Percentiles rank a stretch among this genome's conserved stretches.
Conservation (phyloP, 441 rosid genomes). For the Gossypium trilobum region DNA sequence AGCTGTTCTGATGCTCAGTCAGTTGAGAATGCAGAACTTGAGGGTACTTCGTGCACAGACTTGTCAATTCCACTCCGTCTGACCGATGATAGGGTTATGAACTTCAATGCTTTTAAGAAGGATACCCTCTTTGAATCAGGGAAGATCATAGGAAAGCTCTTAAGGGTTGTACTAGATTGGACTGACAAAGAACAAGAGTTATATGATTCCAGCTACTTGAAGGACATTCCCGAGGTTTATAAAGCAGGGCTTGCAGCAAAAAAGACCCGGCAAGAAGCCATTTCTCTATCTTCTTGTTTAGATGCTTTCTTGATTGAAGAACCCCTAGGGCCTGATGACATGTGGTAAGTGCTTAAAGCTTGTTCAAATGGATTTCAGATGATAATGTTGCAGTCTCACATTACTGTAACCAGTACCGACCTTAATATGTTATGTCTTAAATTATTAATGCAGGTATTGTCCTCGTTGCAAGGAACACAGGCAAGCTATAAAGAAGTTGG, state of each 20-base stretch:
- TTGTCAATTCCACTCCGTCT: slow-evolving; percentile 34
- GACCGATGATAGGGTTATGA: slow-evolving; percentile 29
- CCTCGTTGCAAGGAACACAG: slow-evolving; percentile 62
- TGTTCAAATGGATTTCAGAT: background rate
- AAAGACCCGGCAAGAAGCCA: slow-evolving; percentile 48
- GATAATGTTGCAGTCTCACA: background rate
- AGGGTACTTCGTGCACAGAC: slow-evolving; percentile 27
- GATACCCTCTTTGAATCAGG: slow-evolving; percentile 34
- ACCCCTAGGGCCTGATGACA: slow-evolving; percentile 68
- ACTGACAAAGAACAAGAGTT: background rate
- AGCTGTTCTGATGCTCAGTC: slow-evolving; percentile 27
- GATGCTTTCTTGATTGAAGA: slow-evolving; percentile 65
- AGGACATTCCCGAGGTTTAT: slow-evolving; percentile 63
- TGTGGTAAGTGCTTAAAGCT: slow-evolving; percentile 38
- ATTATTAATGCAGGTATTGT: slow-evolving; percentile 43
- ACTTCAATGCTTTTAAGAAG: slow-evolving; percentile 37
- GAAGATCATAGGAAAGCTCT: background rate
- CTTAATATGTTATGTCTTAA: background rate
- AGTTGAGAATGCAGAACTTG: slow-evolving; percentile 31
- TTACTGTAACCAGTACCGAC: background rate
- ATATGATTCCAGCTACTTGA: slow-evolving; percentile 42
- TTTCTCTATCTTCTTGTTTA: slow-evolving; percentile 54
- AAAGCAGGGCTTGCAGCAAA: slow-evolving; percentile 36
- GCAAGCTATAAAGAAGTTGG: slow-evolving; percentile 68
- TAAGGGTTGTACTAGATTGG: background rate